A percentile compares a stretch with the other conserved stretches of the same genome.
Evolutionary conservation across 306 rosid species (phyloP).

Genomic region (Casuarina equisetifolia): DNA sequence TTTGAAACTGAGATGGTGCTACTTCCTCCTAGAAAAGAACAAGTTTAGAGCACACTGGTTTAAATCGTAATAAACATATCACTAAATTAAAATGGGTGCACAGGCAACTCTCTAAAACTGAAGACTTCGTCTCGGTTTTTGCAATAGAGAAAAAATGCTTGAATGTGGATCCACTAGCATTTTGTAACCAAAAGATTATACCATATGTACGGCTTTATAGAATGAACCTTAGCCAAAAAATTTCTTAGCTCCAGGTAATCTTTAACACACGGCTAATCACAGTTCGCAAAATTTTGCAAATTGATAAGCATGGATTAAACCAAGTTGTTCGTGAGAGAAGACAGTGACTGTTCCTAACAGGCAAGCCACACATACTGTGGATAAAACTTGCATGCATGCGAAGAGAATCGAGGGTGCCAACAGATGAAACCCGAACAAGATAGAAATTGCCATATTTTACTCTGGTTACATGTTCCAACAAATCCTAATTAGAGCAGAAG

Average conservation of each 20-base stretch:
- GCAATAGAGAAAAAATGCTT: no score
- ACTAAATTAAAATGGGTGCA: no score
- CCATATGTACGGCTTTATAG: background rate
- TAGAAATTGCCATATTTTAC: background rate
- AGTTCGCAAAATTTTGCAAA: background rate
- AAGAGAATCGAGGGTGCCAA: background rate
- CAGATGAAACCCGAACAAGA: background rate
- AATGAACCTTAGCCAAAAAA: background rate
- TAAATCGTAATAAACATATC: background rate
- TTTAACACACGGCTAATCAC: background rate
- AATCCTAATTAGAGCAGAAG: background rate
- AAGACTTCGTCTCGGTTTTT: no score
- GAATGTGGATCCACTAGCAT: background rate
- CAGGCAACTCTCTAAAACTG: no score
- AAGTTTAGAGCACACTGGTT: background rate
- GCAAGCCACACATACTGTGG: background rate
- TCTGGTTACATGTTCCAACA: background rate
- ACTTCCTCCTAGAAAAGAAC: constrained; percentile 41
- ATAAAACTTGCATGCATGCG: background rate
- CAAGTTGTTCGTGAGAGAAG: background rate
- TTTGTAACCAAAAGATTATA: background rate
- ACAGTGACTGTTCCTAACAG: background rate
- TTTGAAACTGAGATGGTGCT: constrained; percentile 31
- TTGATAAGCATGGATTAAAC: background rate
- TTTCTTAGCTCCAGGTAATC: background rate